These are phyloP conservation scores for Backusella luteola DNA, from an alignment of 192 early-diverging fungal species.

Conservation along the genomic window DNA sequence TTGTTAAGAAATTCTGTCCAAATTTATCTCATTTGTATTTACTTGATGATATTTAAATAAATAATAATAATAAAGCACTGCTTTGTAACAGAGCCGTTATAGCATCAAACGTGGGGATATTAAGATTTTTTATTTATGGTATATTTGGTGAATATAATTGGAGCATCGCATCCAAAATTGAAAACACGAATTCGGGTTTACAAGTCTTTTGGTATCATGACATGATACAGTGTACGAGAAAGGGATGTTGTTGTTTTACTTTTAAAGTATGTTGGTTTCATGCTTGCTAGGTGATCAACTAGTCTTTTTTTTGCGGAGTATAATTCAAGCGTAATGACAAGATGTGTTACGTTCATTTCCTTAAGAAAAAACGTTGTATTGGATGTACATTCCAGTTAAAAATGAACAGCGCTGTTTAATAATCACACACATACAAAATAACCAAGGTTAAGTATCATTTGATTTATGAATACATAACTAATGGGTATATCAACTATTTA, in stretches of 20 bases:
- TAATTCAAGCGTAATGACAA: background rate
- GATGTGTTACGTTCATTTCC: background rate
- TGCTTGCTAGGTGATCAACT: background rate
- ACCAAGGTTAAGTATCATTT: background rate
- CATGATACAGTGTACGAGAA: no score
- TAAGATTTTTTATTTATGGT: no score
- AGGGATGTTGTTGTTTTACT: background rate
- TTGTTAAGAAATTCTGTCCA: background rate
- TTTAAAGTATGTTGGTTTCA: background rate
- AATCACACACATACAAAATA: background rate
- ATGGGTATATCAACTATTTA: background rate
- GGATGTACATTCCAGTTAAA: background rate
- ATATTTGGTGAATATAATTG: no score
- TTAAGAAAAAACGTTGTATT: background rate
- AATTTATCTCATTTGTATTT: background rate
- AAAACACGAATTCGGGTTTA: no score
- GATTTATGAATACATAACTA: background rate
- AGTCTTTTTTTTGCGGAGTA: background rate
- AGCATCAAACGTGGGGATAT: no score
- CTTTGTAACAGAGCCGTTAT: no score
- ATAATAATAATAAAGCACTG: background rate
- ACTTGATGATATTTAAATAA: background rate
- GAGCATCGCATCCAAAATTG: background rate
- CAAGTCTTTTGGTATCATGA: no score
- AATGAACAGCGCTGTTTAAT: background rate